Conservation (phyloP, 352 stramenopile species). For the Globisporangium parvum region DNA sequence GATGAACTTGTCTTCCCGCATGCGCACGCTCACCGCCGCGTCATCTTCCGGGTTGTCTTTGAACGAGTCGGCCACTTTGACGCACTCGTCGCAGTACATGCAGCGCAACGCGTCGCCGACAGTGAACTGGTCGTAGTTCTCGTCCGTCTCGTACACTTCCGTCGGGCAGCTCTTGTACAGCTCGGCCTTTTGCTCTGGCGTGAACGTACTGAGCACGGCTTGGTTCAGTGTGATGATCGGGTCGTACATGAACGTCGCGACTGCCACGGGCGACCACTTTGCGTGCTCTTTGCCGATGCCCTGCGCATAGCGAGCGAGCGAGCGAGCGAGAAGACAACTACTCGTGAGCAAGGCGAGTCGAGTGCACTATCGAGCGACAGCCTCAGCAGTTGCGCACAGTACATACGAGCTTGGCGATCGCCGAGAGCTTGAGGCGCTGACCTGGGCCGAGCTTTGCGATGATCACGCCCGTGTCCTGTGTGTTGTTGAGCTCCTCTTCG, state of each 20-base stretch:
- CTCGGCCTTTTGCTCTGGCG: slow-evolving; percentile 92
- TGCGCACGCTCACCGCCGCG: slow-evolving; percentile 87
- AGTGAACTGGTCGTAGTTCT: slow-evolving; percentile 82
- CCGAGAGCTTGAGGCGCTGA: slow-evolving; percentile 93
- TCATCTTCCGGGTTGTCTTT: slow-evolving; percentile 95
- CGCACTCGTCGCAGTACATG: slow-evolving; percentile 93
- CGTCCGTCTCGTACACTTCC: slow-evolving; percentile 92
- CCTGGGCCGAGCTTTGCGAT: slow-evolving; percentile 95
- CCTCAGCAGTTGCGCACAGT: background rate
- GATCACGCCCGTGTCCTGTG: slow-evolving; percentile 93
- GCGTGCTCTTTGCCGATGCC: slow-evolving; percentile 96
- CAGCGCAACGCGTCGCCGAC: slow-evolving; percentile 51
- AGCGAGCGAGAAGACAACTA: background rate
- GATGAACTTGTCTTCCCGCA: slow-evolving; percentile 92
- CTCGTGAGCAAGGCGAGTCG: background rate
- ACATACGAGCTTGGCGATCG: slow-evolving; percentile 87
- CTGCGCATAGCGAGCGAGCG: slow-evolving; percentile 18
- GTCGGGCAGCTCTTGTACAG: slow-evolving; percentile 94
- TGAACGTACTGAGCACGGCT: slow-evolving; percentile 90
- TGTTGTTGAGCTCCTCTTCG: slow-evolving; percentile 90
- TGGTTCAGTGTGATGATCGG: slow-evolving; percentile 89
- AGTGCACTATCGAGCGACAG: background rate
- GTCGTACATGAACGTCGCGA: slow-evolving; percentile 93
- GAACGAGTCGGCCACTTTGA: slow-evolving; percentile 90
- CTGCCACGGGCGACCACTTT: slow-evolving; percentile 95